phyloP scores from a whole-genome alignment of 257 asterid genomes.

The Capsicum pubescens region DNA sequence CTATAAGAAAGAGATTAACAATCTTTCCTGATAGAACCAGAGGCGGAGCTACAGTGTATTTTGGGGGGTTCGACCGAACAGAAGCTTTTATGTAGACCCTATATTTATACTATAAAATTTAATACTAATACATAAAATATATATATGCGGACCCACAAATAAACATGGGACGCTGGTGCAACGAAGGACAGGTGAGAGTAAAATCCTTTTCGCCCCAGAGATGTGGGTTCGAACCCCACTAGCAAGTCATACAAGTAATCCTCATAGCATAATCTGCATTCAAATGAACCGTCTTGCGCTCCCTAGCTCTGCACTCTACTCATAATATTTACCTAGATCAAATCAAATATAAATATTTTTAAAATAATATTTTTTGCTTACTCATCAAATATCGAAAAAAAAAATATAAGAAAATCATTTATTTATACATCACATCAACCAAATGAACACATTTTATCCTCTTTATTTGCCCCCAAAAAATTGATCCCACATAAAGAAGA shows the following conservation, averaged over 20 bases:
- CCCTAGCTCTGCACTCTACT: not conserved
- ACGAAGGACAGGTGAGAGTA: too few relatives aligned
- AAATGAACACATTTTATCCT: not conserved
- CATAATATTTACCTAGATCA: not conserved
- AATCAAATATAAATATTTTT: not conserved
- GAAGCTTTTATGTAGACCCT: too few relatives aligned
- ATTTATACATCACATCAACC: not conserved
- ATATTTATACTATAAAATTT: too few relatives aligned
- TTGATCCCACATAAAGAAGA: not conserved
- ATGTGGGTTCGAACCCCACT: too few relatives aligned
- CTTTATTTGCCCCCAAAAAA: not conserved
- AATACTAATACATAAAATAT: too few relatives aligned
- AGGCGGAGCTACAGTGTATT: too few relatives aligned
- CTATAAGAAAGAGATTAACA: not conserved
- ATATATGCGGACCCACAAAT: too few relatives aligned
- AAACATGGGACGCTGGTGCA: too few relatives aligned
- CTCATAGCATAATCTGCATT: too few relatives aligned
- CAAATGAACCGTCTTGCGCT: not conserved
- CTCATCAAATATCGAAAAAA: not conserved
- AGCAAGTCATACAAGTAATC: too few relatives aligned
- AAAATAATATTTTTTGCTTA: not conserved
- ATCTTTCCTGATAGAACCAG: not conserved
- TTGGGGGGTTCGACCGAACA: too few relatives aligned
- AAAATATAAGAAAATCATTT: not conserved
- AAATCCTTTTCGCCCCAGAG: too few relatives aligned